Evolutionary conservation across 345 rosid species (phyloP).

Genomic region (Excoecaria agallocha): DNA sequence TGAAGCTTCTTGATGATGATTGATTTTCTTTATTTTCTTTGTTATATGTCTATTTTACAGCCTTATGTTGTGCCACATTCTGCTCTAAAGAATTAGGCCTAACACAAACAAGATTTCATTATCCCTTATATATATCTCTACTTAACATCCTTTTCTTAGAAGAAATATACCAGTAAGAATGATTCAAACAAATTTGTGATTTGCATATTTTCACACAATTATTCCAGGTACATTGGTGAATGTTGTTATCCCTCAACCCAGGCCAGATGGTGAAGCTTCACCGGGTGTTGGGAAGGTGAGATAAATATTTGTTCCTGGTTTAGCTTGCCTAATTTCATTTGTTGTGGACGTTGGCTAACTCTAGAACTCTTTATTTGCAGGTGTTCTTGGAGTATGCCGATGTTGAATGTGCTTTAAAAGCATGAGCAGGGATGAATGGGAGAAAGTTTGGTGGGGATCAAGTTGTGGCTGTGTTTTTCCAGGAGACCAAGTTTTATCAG

Average conservation of each 20-base stretch:
- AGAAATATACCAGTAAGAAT: neutral
- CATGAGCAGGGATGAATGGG: slow-evolving; percentile 71
- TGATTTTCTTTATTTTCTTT: too few relatives aligned
- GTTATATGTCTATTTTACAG: too few relatives aligned
- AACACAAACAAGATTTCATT: slow-evolving; percentile 75
- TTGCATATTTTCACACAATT: slow-evolving; percentile 41
- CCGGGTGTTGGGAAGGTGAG: slow-evolving; percentile 32
- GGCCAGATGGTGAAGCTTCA: slow-evolving; percentile 39
- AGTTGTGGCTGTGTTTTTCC: too few relatives aligned
- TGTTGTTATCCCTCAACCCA: slow-evolving; percentile 84
- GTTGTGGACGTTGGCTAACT: neutral
- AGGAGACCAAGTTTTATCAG: too few relatives aligned
- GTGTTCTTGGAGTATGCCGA: slow-evolving; percentile 80
- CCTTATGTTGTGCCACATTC: slow-evolving; percentile 56
- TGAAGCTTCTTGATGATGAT: too few relatives aligned
- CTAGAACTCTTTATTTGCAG: slow-evolving; percentile 26
- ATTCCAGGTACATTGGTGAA: slow-evolving; percentile 80
- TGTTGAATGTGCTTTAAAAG: slow-evolving; percentile 55
- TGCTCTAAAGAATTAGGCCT: slow-evolving; percentile 79
- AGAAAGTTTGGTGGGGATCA: slow-evolving; percentile 78
- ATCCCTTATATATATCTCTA: slow-evolving; percentile 42
- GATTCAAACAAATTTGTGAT: slow-evolving; percentile 22
- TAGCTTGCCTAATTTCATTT: neutral
- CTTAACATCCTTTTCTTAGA: slow-evolving; percentile 26
- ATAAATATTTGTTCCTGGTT: slow-evolving; percentile 23